Evolutionary conservation across 179 eudicot species (phyloP), one percentile per base, ranked within the genome.

Genomic region (Nepenthes alata): DNA sequence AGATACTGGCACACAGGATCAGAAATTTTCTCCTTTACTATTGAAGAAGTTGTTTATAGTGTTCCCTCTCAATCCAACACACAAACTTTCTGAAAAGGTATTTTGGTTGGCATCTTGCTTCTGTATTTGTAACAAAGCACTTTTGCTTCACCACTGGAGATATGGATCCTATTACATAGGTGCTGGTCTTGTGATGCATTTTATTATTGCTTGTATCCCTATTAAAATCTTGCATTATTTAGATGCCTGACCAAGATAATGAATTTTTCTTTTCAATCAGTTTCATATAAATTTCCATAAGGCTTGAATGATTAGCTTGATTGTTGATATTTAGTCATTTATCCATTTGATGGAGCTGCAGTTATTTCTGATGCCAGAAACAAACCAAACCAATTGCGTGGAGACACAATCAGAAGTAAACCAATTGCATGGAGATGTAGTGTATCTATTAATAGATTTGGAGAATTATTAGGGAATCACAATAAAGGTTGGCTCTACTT

Each of bases 41-140:
- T 67, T 89, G 70, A 81, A 78, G 77, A 89, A 84, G 80, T 75
- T 93, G 53, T 89, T 86, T 77, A 81, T 75, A 70, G 73, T 74
- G 59, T 89, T 89, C 61, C 98, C 98, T 52, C 73, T 89, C 73
- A 79, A 69, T 47, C 72, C 78, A 38, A 58, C 53, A 15, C 77
- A 79, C 56, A 72, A 78, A 55, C 74, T 78, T 62, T 77, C 98
- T 49, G 81, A 72, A 61, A 87, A 87, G 98, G 98, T 89, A 4
- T 35, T 36, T 57, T 3, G 13, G 8, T 35, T 11, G 10, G 44
- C 13, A 37, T 57, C 44, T 57, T 36, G 37, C 4, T 36, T n/a
- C 15, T 7, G 14, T 35, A 35, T 34, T 36, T 8, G 59, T 10
- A 5, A 3, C 2, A 9, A n/a, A 34, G n/a, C 11, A 25, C 4